Evolutionary conservation across 768 basidiomycete genomes (phyloP).

Genomic region (Xerocomus brunneocitrinus): DNA sequence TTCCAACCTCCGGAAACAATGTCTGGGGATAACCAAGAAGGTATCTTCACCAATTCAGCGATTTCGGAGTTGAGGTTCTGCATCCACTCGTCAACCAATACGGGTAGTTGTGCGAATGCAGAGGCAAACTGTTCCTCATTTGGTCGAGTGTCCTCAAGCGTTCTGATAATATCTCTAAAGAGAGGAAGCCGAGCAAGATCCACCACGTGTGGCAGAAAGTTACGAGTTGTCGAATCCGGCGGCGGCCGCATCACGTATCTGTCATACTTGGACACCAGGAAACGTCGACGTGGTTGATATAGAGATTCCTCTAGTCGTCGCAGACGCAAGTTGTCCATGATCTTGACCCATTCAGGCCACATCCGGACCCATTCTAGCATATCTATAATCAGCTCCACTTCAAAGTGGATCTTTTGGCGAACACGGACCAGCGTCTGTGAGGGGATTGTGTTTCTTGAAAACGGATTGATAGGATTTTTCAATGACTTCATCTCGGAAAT

Average conservation of each 20-base stretch:
- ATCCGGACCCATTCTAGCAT: slow-evolving; percentile 6
- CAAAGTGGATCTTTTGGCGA: background rate
- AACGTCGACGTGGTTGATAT: slow-evolving; percentile 7
- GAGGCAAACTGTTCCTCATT: slow-evolving; percentile 1
- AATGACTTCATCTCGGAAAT: background rate
- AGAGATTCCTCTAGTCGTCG: slow-evolving; percentile 3
- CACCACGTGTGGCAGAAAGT: slow-evolving; percentile 14
- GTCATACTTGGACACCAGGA: slow-evolving; percentile 5
- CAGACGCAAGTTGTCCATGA: background rate
- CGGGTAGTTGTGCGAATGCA: slow-evolving; percentile 13
- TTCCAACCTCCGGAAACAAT: background rate
- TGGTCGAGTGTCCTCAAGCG: background rate
- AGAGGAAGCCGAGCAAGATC: slow-evolving; percentile 11
- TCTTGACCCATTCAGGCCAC: background rate
- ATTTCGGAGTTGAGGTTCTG: slow-evolving; percentile 4
- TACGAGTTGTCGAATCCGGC: background rate
- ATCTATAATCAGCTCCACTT: background rate
- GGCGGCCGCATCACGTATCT: slow-evolving; percentile 7
- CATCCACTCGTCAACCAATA: slow-evolving; percentile 8
- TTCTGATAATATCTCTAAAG: slow-evolving; percentile 9
- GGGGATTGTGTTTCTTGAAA: slow-evolving; percentile 9
- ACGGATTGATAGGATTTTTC: background rate
- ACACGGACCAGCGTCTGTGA: slow-evolving; percentile 11
- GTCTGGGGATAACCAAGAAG: background rate
- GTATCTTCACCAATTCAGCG: slow-evolving; percentile 9